Base-by-base conservation (phyloP, 192 early-diverging fungal species). In the Coemansia sp. region DNA sequence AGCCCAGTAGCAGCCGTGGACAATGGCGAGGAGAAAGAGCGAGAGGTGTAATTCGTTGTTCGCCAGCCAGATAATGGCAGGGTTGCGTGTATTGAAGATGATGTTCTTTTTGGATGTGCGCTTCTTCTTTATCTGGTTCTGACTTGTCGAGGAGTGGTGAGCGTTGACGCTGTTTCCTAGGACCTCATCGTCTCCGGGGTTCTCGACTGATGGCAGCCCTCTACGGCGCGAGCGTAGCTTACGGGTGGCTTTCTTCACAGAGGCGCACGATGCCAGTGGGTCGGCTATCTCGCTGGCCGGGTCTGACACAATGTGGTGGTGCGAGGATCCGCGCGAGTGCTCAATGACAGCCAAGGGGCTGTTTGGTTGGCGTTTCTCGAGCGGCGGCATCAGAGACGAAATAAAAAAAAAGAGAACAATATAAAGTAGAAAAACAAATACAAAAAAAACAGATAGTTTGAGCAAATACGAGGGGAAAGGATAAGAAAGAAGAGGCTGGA, bases 1-100 rank as follows among this genome's bases (percentile, higher is more conserved):
- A 1, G 39, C 46, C 72, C 68, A 74, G 64, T 67, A 67, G 26
- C 63, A 70, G 45, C 42, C 31, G 29, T 74, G 72, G 0, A 74
- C 68, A n/a, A 68, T 20, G 31, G 62, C 40, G 20, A 80, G 28
- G 8, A 74, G 59, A 7, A 40, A 16, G 7, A 74, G 52, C 40
- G 69, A 70, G 4, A 80, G 51, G 0, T 56, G 49, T 3, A 74
- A 64, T 61, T 80, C 77, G 59, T 80, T 56, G 21, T 68, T 74
- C 15, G 71, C 72, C 40, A 80, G 59, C 66, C 71, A 78, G 23
- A 72, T 68, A 2, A 78, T 72, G 20, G 59, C 9, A 2, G 67
- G 70, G 49, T 78, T 72, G 40, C 71, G 76, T 35, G 76, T 72
- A 56, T 68, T 78, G 16, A 78, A 45, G 10, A 78, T 61, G 2